Evolutionary conservation across 345 rosid genomes (phyloP).

Genomic region (Lepidium didymum): DNA sequence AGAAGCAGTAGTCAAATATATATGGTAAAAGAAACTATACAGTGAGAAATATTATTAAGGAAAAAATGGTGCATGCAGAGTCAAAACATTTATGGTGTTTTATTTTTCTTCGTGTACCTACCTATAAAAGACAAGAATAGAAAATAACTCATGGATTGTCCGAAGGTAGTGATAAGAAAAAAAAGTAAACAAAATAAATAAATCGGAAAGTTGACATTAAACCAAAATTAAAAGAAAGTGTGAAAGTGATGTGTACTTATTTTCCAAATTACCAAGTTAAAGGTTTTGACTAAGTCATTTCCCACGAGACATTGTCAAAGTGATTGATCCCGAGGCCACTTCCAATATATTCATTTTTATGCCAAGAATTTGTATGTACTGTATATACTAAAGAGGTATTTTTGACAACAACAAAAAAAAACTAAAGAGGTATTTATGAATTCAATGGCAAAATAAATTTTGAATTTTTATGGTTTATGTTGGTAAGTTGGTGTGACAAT

Average conservation of each 20-base stretch:
- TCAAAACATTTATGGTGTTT: slow-evolving; percentile 20
- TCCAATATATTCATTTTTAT: not conserved
- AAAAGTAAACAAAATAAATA: not conserved
- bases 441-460: not conserved
- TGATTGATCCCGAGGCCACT: slow-evolving; percentile 31
- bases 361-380: not conserved
- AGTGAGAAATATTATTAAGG: not conserved
- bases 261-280: slow-evolving; percentile 21
- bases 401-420: too few species aligned
- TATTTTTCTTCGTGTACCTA: slow-evolving; percentile 13
- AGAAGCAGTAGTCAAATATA: not conserved
- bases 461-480: slow-evolving; percentile 7
- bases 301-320: slow-evolving; percentile 23
- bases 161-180: not conserved
- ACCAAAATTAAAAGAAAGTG: slow-evolving; percentile 18
- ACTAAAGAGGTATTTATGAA: too few species aligned
- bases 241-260: slow-evolving; percentile 21
- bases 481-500: slow-evolving; percentile 7
- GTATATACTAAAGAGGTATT: too few species aligned
- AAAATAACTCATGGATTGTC: slow-evolving; percentile 11
- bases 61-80: slow-evolving; percentile 7
- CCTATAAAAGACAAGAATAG: slow-evolving; percentile 15
- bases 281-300: slow-evolving; percentile 26
- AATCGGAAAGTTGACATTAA: slow-evolving; percentile 28
- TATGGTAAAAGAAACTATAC: not conserved